These are phyloP conservation scores for Gelatoporia subvermispora DNA, from an alignment of 768 basidiomycete species.

Conservation along the genomic window DNA sequence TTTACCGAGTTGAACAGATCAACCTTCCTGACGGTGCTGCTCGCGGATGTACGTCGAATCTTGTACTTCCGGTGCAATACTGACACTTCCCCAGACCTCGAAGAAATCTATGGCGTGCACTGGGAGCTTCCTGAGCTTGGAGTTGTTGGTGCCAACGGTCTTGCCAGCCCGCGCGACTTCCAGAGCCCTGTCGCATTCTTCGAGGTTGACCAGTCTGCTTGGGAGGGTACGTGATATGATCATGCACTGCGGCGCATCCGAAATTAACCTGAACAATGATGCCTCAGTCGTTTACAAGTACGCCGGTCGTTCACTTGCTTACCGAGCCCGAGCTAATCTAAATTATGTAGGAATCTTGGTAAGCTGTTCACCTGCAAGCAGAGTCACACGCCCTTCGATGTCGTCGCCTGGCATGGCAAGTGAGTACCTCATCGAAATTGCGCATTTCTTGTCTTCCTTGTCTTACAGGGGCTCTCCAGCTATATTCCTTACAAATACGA, in stretches of 20 bases:
- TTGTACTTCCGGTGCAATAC: neutral
- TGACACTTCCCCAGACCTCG: conserved; percentile 35
- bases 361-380: conserved; percentile 29
- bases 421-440: conserved; percentile 22
- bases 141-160: conserved; percentile 53
- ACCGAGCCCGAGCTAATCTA: neutral
- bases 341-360: neutral
- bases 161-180: conserved; percentile 58
- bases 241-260: neutral
- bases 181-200: conserved; percentile 53
- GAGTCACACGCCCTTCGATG: conserved; percentile 60
- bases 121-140: conserved; percentile 57
- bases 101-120: conserved; percentile 55
- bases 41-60: neutral
- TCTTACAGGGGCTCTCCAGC: conserved; percentile 29
- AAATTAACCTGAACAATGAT: neutral
- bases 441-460: neutral
- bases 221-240: conserved; percentile 41
- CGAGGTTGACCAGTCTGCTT: conserved; percentile 51
- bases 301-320: neutral
- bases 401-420: conserved; percentile 64
- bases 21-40: conserved; percentile 14
- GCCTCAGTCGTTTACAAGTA: conserved; percentile 52
- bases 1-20: neutral
- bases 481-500: conserved; percentile 61